Conservation (phyloP, 2,329 filamentous ascomycete genomes). For the Colletotrichum melonis region DNA sequence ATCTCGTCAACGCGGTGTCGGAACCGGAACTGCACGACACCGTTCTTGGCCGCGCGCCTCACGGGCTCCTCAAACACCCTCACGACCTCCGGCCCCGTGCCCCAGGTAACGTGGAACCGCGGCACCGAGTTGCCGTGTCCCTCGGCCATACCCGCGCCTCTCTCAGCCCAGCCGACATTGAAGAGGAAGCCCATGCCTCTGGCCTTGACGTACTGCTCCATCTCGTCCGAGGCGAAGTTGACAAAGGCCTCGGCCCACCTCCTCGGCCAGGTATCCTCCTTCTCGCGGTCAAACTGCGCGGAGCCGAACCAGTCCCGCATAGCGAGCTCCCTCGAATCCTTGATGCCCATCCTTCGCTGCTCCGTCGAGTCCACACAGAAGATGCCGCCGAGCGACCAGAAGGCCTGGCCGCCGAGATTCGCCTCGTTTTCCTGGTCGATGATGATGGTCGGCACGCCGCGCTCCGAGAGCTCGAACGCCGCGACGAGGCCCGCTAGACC, state of each 20-base stretch:
- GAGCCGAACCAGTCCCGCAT: conserved; percentile 69
- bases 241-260: conserved; percentile 74
- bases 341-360: conserved; percentile 69
- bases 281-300: conserved; percentile 67
- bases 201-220: conserved; percentile 68
- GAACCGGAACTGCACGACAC: conserved; percentile 65
- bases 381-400: conserved; percentile 72
- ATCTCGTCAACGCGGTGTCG: conserved; percentile 69
- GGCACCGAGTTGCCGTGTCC: conserved; percentile 73
- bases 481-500: conserved; percentile 71
- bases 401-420: conserved; percentile 71
- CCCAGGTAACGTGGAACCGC: conserved; percentile 72
- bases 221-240: conserved; percentile 68
- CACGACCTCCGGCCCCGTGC: conserved; percentile 70
- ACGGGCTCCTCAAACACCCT: conserved; percentile 68
- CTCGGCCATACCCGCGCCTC: conserved; percentile 64
- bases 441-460: conserved; percentile 60
- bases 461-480: conserved; percentile 65
- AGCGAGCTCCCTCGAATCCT: conserved; percentile 67
- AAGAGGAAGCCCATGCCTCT: conserved; percentile 63
- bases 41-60: conserved; percentile 60
- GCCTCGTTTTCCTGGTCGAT: conserved; percentile 69
- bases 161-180: conserved; percentile 71
- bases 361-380: conserved; percentile 69
- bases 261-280: conserved; percentile 67